These are phyloP conservation scores for Calycina herbarum DNA, from an alignment of 2,329 filamentous ascomycete genomes.

Conservation along the genomic window DNA sequence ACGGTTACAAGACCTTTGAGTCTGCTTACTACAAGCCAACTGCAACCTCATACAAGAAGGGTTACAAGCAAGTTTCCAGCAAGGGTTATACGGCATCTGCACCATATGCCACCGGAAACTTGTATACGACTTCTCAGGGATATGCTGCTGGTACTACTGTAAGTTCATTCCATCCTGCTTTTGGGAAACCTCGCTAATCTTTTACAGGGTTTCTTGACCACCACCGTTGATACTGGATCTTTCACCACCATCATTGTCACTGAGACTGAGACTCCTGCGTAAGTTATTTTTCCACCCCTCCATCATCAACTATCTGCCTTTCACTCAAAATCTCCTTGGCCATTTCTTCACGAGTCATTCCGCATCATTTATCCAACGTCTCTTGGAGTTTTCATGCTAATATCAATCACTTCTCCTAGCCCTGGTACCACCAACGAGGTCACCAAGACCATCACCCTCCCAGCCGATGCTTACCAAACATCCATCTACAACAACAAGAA, in stretches of 20 bases:
- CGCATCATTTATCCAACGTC: not conserved
- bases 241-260: not conserved
- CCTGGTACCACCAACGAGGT: not conserved
- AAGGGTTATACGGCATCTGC: not conserved
- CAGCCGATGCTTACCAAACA: not conserved
- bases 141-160: not conserved
- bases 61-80: not conserved
- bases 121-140: not conserved
- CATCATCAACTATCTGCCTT: not conserved
- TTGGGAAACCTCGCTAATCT: not conserved
- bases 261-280: not conserved
- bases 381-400: not conserved
- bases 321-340: not conserved
- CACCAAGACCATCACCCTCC: not conserved
- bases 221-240: not conserved
- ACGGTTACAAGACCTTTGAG: not conserved
- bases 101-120: conserved; percentile 1
- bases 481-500: no score
- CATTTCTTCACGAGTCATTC: not conserved
- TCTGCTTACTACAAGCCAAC: conserved; percentile 2
- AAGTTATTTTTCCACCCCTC: not conserved
- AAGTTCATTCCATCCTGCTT: not conserved
- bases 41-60: conserved; percentile 1
- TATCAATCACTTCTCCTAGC: not conserved
- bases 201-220: not conserved